Evolutionary conservation across 2,329 filamentous ascomycete genomes (phyloP), one percentile per base, ranked within the genome.

Genomic region (Madurella fahalii): DNA sequence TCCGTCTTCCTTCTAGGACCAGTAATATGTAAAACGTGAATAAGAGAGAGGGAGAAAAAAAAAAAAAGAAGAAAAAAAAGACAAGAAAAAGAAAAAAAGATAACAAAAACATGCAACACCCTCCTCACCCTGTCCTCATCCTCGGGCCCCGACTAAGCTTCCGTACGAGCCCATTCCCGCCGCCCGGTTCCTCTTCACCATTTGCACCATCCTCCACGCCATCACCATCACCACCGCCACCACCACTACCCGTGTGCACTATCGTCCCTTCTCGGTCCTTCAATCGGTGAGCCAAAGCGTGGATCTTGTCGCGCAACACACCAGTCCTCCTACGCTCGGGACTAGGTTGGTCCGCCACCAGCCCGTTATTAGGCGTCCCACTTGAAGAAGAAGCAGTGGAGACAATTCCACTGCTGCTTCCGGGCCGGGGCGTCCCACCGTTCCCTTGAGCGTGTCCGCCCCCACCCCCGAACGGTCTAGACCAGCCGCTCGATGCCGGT

Each of bases 281-380:
- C 56, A 64, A 61, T 51, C 62, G 61, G 40, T 57, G 52, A 30
- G 60, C 62, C 47, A 67, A 54, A 16, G 69, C 69, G 47, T 60
- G 72, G 11, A 72, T 41, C 57, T 69, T 74, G 25, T 72, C 72
- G 31, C 66, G 65, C 5, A 74, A 57, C 52, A 9, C 40, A 9
- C 59, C 61, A 11, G 67, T 63, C 57, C 63, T 67, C 50, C 55
- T 61, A 41, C 61, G 65, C 49, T 64, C 58, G 3, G 49, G 57
- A 59, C 61, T 50, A 31, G 37, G 46, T 20, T 31, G 31, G 32
- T 46, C 45, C 43, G 43, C 50, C 0, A 17, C 16, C 5, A 31
- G 57, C 56, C 42, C 58, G 9, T 50, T 49, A 39, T 44, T 50
- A 32, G 45, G 40, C 52, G 25, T 51, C 16, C 31, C 59, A 47